Evolutionary conservation across 164 flowering plant species (phyloP).

Genomic region (Malania oleifera): DNA sequence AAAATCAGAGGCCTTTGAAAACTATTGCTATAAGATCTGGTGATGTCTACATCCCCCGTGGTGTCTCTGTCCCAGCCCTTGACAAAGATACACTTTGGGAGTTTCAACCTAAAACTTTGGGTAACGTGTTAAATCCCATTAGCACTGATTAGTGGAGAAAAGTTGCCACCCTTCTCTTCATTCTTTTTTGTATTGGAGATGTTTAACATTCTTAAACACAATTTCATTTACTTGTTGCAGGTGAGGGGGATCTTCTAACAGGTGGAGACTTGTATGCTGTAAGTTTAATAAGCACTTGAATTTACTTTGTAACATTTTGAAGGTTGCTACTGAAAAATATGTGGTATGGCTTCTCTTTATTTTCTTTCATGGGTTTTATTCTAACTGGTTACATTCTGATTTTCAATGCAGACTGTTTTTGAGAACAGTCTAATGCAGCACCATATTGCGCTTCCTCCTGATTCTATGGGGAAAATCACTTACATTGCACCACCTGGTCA

Average conservation of each 20-base stretch:
- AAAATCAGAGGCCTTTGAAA: constrained; percentile 84
- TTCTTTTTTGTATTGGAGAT: background rate
- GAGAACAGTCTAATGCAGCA: constrained; percentile 95
- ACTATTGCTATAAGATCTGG: constrained; percentile 91
- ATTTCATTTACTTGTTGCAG: constrained; percentile 36
- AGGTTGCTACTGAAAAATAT: background rate
- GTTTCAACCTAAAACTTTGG: constrained; percentile 85
- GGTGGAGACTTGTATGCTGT: constrained; percentile 99
- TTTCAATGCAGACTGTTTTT: constrained; percentile 66
- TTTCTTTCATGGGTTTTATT: constrained; percentile 4
- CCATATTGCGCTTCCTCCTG: constrained; percentile 95
- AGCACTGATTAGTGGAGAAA: background rate
- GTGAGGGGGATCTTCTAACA: constrained; percentile 89
- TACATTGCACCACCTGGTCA: constrained; percentile 92
- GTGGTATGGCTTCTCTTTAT: background rate
- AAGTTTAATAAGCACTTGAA: constrained; percentile 30
- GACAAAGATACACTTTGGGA: constrained; percentile 97
- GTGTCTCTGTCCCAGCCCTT: constrained; percentile 96
- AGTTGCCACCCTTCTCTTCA: background rate
- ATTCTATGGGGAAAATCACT: constrained; percentile 88
- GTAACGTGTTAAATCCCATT: constrained; percentile 27
- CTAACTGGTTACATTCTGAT: background rate
- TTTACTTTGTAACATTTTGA: constrained; percentile 1
- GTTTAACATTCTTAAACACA: background rate
- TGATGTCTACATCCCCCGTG: constrained; percentile 99